phyloP scores from a whole-genome alignment of 495 filamentous ascomycete species.

The Trichoderma reesei region DNA sequence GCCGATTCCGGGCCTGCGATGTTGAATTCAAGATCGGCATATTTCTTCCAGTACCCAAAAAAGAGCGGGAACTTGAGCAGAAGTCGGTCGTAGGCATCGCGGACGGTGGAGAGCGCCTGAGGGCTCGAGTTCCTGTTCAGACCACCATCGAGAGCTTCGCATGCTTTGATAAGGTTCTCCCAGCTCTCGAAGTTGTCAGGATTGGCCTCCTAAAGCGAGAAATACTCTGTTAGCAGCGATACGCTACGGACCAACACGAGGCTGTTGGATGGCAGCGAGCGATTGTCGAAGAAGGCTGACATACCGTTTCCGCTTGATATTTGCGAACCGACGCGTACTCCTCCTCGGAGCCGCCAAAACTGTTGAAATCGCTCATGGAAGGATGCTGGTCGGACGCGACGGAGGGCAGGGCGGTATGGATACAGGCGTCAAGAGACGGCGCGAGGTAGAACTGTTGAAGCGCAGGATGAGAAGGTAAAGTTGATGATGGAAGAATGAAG shows the following conservation, averaged over 20 bases:
- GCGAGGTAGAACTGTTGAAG: neutral
- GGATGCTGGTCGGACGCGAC: conserved; percentile 10
- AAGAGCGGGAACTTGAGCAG: conserved; percentile 91
- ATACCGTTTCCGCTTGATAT: conserved; percentile 67
- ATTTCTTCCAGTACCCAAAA: conserved; percentile 99
- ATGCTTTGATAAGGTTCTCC: conserved; percentile 82
- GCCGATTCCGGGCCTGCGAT: conserved; percentile 95
- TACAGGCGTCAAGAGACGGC: conserved; percentile 7
- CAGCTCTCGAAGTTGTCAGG: conserved; percentile 90
- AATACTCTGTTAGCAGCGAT: neutral
- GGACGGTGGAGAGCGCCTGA: conserved; percentile 75
- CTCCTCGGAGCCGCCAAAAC: conserved; percentile 72
- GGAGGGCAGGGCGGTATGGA: neutral
- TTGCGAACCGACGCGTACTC: conserved; percentile 78
- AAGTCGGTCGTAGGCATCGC: conserved; percentile 83
- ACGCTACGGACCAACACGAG: neutral
- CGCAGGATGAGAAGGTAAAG: neutral
- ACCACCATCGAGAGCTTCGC: conserved; percentile 80
- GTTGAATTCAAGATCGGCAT: conserved; percentile 94
- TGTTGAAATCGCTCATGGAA: conserved; percentile 35
- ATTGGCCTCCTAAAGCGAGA: conserved; percentile 48
- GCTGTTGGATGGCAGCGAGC: neutral
- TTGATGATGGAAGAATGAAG: conserved; percentile 13
- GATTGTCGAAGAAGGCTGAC: conserved; percentile 20
- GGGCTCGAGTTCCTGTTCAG: conserved; percentile 95